These are phyloP conservation scores for Tylopilus felleus DNA, from an alignment of 768 basidiomycete genomes.

Conservation along the genomic window DNA sequence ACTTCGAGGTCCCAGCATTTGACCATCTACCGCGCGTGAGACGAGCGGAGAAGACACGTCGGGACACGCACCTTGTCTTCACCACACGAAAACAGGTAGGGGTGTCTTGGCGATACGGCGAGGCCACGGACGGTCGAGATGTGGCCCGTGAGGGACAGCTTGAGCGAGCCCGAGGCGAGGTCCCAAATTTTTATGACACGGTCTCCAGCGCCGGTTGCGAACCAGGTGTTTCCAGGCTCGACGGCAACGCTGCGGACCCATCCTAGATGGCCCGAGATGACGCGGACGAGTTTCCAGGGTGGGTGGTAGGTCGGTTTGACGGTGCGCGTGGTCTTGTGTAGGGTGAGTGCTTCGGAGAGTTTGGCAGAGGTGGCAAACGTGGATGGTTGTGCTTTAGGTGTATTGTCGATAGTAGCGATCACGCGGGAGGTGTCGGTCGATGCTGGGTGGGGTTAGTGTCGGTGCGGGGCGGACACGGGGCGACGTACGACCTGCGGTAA, in stretches of 20 bases:
- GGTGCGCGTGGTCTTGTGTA: constrained; percentile 91
- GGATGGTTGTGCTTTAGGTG: constrained; percentile 63
- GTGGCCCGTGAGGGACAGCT: constrained; percentile 94
- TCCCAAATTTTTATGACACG: constrained; percentile 99
- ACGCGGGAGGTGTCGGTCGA: constrained; percentile 55
- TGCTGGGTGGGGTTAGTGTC: constrained; percentile 23
- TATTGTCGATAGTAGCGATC: constrained; percentile 73
- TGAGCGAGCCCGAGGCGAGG: constrained; percentile 93
- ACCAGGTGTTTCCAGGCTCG: constrained; percentile 98
- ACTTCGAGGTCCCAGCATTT: constrained; percentile 99
- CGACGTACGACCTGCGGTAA: constrained; percentile 66
- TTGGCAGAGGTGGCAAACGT: constrained; percentile 61
- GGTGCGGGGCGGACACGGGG: neutral
- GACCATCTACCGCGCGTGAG: constrained; percentile 70
- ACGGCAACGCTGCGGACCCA: constrained; percentile 97
- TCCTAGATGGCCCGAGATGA: constrained; percentile 96
- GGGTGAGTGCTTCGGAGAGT: constrained; percentile 85
- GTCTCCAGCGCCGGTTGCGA: constrained; percentile 96
- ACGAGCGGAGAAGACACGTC: neutral
- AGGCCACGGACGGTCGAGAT: constrained; percentile 95
- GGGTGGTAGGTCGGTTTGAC: constrained; percentile 96
- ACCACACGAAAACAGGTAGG: constrained; percentile 95
- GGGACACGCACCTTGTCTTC: constrained; percentile 82
- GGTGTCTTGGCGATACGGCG: constrained; percentile 89
- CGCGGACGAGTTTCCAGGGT: constrained; percentile 92